phyloP scores from a whole-genome alignment of 2,329 filamentous ascomycete genomes.

The Penicillium sp. region DNA sequence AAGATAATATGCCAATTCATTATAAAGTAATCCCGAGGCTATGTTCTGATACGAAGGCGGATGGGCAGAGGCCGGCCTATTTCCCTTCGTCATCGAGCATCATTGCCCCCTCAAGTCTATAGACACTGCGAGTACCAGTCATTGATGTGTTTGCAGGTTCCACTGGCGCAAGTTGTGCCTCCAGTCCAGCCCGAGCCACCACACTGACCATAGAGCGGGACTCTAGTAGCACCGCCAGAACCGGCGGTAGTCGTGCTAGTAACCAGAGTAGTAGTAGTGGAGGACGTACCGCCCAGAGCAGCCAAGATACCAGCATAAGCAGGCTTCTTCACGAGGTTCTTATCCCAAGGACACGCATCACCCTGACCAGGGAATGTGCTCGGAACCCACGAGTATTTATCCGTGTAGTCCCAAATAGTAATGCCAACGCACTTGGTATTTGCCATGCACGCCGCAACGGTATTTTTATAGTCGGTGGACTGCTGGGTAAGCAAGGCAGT shows the following conservation, averaged over 20 bases:
- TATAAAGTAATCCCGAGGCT: background rate
- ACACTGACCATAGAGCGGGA: conserved; percentile 24
- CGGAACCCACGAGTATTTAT: conserved; percentile 43
- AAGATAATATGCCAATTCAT: background rate
- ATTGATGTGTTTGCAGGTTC: conserved; percentile 22
- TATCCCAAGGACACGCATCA: conserved; percentile 41
- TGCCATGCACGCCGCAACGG: conserved; percentile 26
- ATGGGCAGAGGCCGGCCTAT: background rate
- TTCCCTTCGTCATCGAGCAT: background rate
- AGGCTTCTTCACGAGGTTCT: conserved; percentile 41
- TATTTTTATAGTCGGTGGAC: conserved; percentile 26
- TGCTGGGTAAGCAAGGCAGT: conserved; percentile 24
- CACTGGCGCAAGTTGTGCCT: conserved; percentile 21
- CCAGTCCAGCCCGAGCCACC: conserved; percentile 25
- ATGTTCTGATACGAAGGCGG: background rate
- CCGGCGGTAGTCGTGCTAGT: conserved; percentile 15
- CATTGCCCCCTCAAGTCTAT: background rate
- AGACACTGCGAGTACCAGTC: conserved; percentile 28
- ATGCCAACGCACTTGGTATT: conserved; percentile 28
- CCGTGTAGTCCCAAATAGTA: conserved; percentile 39
- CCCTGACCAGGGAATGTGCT: conserved; percentile 36
- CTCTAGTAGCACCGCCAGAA: conserved; percentile 5
- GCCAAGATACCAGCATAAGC: conserved; percentile 34
- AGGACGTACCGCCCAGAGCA: conserved; percentile 17
- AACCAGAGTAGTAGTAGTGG: conserved; percentile 10